Conservation (phyloP, 139 green algal genomes). For the Micractinium sp. region DNA sequence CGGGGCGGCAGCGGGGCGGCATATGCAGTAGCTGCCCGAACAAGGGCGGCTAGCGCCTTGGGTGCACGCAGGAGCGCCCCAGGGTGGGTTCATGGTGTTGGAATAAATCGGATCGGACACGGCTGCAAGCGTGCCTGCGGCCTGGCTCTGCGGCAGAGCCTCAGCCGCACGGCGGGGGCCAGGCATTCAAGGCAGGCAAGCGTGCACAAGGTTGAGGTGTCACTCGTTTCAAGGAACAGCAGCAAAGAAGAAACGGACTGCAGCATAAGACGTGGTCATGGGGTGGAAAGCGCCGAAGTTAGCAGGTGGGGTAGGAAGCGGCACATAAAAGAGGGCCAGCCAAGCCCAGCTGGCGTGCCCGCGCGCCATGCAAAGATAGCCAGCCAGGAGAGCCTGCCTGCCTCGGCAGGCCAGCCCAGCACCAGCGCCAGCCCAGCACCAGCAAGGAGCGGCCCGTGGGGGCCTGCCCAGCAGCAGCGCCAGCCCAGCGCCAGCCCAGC, state of each 20-base stretch:
- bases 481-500: background rate
- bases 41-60: too few species aligned
- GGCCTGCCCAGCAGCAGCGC: background rate
- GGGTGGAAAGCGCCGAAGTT: background rate
- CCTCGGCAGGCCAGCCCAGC: background rate
- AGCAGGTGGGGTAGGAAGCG: background rate
- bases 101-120: too few species aligned
- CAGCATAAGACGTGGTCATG: background rate
- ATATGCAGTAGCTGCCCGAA: background rate
- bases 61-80: too few species aligned
- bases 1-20: too few species aligned
- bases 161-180: background rate
- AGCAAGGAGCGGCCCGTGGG: background rate
- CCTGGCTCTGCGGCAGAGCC: background rate
- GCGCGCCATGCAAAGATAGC: background rate
- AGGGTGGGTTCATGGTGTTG: too few species aligned
- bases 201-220: background rate
- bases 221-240: background rate
- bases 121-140: background rate
- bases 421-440: background rate
- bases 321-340: background rate
- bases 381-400: background rate
- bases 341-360: too few species aligned
- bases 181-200: background rate
- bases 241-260: background rate